Conservation (phyloP, 2,329 filamentous ascomycete species). For the Diaporthe capsici region DNA sequence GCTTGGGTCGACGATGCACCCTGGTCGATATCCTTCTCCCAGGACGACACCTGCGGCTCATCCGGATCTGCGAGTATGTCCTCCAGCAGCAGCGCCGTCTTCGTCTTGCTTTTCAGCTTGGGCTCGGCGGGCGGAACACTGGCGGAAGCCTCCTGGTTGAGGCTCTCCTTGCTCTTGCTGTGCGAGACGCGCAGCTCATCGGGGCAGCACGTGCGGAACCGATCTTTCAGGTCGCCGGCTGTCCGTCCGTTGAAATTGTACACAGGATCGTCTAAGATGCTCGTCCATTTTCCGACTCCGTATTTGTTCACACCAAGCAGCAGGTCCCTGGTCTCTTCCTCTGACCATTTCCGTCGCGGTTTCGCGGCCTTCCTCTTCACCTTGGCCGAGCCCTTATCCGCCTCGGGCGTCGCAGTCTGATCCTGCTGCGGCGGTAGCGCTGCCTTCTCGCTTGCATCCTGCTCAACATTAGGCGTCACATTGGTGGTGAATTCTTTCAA, state of each 20-base stretch:
- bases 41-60: slow-evolving; percentile 48
- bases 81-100: slow-evolving; percentile 66
- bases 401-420: slow-evolving; percentile 46
- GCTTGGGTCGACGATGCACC: slow-evolving; percentile 34
- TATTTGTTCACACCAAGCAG: slow-evolving; percentile 73
- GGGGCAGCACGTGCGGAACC: slow-evolving; percentile 76
- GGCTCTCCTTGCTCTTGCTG: slow-evolving; percentile 47
- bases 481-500: slow-evolving; percentile 57
- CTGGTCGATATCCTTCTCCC: slow-evolving; percentile 31
- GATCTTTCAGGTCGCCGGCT: slow-evolving; percentile 75
- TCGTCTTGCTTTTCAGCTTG: slow-evolving; percentile 54
- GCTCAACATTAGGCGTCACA: slow-evolving; percentile 46
- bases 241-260: slow-evolving; percentile 74
- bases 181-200: slow-evolving; percentile 66
- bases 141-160: slow-evolving; percentile 34
- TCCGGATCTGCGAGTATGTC: slow-evolving; percentile 68
- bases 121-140: slow-evolving; percentile 30
- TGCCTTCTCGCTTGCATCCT: slow-evolving; percentile 39
- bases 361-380: slow-evolving; percentile 69
- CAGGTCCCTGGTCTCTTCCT: slow-evolving; percentile 74
- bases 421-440: slow-evolving; percentile 28
- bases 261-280: slow-evolving; percentile 71
- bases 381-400: slow-evolving; percentile 55
- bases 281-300: slow-evolving; percentile 76
- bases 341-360: slow-evolving; percentile 74